Evolutionary conservation across 139 green algal species (phyloP).

Genomic region (Marvania coccoides): DNA sequence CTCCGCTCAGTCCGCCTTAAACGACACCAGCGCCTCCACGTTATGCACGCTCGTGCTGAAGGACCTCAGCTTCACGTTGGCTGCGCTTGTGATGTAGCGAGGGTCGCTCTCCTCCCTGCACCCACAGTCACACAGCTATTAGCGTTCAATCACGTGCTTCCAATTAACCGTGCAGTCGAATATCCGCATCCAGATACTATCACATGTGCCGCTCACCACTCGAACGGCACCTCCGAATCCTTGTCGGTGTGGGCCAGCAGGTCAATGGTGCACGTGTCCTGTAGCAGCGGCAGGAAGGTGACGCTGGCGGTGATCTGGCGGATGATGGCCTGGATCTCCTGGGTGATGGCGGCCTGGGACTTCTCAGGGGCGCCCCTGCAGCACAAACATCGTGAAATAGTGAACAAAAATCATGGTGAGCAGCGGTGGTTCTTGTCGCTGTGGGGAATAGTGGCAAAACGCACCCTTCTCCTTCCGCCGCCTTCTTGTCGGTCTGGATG

Average conservation of each 20-base stretch:
- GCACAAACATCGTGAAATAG: constrained; percentile 1
- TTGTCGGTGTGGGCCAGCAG: constrained; percentile 86
- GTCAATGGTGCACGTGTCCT: constrained; percentile 86
- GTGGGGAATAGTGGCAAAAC: background rate
- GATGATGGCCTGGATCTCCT: constrained; percentile 91
- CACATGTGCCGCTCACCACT: constrained; percentile 70
- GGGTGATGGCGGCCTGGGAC: constrained; percentile 71
- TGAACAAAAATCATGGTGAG: background rate
- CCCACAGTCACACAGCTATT: background rate
- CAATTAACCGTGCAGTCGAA: background rate
- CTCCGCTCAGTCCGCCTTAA: constrained; percentile 65
- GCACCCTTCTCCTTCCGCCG: constrained; percentile 43
- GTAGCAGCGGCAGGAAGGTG: constrained; percentile 91
- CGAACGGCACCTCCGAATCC: constrained; percentile 59
- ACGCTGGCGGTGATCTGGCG: constrained; percentile 89
- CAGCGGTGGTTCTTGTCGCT: background rate
- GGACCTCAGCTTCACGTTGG: constrained; percentile 76
- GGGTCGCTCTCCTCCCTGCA: constrained; percentile 84
- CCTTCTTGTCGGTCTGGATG: constrained; percentile 77
- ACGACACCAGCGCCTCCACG: constrained; percentile 84
- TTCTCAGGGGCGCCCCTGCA: constrained; percentile 49
- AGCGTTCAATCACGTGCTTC: background rate
- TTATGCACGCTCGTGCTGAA: constrained; percentile 94
- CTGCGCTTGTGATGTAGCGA: constrained; percentile 66
- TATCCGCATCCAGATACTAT: background rate